Evolutionary conservation across 352 stramenopile genomes (phyloP), one percentile per base, ranked within the genome.

Genomic region (Phytophthora vignae): DNA sequence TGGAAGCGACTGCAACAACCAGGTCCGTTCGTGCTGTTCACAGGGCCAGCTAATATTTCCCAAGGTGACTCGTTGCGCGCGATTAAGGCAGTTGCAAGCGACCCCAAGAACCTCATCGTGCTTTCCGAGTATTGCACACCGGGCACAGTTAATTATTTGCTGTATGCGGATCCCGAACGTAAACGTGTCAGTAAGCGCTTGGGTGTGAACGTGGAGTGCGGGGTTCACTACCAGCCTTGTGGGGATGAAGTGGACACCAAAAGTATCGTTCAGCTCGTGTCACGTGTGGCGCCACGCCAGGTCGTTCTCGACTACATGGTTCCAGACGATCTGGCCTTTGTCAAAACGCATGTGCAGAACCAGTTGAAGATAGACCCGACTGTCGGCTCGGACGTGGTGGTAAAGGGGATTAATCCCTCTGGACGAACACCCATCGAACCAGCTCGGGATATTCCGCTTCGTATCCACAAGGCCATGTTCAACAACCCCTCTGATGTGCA

Each of bases 391-490:
- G 52, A 19, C 12, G 46, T 78, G 9, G 31, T 64, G 2, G 72
- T 83, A 50, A 78, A 81, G 31, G 78, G 79, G 21, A 74, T 90
- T 38, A 55, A 71, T 21, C 21, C 64, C 9, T 42, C 73, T 12
- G 74, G 72, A 12, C 64, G 77, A 48, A 88, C 78, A n/a, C 9
- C 64, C 6, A 70, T 90, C n/a, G 67, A 87, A 55, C 69, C 76
- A 33, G 59, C 67, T 22, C 73, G 71, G 1, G 78, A 91, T 10
- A 92, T 95, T 54, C 85, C 87, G n/a, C 48, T 95, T 27, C 84
- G 85, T 11, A 94, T 95, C 56, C 88, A 95, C 74, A 94, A 93
- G 71, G 85, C 87, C 22, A 92, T 95, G 83, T 93, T 95, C 52
- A 94, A 93, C 64, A 90, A 87, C 54, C 87, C 87, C 14, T 82